Conservation (phyloP, 225 moss, liverwort and hornwort species). For the Thuidium tamariscinum region DNA sequence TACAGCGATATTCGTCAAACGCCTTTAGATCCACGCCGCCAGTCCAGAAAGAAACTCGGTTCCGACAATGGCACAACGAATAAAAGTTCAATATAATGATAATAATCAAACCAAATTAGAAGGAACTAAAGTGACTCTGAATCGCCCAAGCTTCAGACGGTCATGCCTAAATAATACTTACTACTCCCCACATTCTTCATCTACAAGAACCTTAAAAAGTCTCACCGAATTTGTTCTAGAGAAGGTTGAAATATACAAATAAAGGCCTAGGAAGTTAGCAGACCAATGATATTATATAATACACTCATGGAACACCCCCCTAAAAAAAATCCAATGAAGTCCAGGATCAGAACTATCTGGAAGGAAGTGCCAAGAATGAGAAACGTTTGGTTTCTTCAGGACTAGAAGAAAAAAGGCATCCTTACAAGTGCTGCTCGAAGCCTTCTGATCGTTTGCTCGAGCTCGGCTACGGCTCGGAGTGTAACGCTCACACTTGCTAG, state of each 20-base stretch:
- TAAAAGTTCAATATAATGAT: neutral
- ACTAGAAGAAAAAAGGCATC: slow-evolving; percentile 5
- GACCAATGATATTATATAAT: neutral
- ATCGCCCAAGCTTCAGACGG: neutral
- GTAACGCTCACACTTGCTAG: neutral
- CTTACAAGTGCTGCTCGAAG: slow-evolving; percentile 36
- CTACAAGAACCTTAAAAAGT: neutral
- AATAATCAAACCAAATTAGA: neutral
- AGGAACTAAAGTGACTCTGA: neutral
- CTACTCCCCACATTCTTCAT: neutral
- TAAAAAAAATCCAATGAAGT: neutral
- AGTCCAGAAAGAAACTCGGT: neutral
- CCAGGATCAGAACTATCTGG: neutral
- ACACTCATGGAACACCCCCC: neutral
- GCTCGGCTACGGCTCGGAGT: neutral
- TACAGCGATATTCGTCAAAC: neutral
- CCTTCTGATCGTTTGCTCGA: neutral
- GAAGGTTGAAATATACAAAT: neutral
- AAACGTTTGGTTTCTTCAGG: slow-evolving; percentile 41
- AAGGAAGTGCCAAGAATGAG: neutral
- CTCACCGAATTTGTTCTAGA: neutral
- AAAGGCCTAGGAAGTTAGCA: neutral
- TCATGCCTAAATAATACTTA: neutral
- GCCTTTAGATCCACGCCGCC: neutral
- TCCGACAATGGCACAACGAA: neutral